Conservation (phyloP, 1,284 basidiomycete species). For the Coniferiporia weirii region DNA sequence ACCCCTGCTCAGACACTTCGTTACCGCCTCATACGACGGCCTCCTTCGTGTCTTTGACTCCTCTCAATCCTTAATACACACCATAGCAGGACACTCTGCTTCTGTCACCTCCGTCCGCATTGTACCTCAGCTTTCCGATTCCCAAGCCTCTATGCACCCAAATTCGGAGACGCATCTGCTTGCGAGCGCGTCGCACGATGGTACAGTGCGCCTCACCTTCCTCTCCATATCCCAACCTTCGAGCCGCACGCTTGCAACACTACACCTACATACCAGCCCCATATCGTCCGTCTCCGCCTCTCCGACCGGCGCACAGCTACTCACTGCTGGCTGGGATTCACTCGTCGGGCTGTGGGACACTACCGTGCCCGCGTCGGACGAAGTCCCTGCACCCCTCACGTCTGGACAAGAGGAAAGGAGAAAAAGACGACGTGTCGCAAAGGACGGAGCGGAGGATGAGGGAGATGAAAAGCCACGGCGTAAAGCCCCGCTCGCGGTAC, state of each 20-base stretch:
- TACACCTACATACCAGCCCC: conserved; percentile 73
- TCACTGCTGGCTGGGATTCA: conserved; percentile 78
- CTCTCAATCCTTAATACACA: conserved; percentile 50
- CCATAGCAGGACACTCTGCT: conserved; percentile 51
- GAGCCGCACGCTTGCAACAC: conserved; percentile 45
- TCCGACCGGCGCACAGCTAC: conserved; percentile 49
- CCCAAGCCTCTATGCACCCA: conserved; percentile 20
- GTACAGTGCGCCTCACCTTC: conserved; percentile 62
- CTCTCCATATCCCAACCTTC: conserved; percentile 34
- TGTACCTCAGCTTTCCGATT: conserved; percentile 36
- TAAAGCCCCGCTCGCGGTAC: conserved; percentile 61
- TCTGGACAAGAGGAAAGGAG: conserved; percentile 2
- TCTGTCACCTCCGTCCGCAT: conserved; percentile 72
- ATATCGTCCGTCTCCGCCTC: conserved; percentile 63
- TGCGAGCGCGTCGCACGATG: conserved; percentile 82
- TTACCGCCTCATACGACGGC: conserved; percentile 81
- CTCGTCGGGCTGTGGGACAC: conserved; percentile 78
- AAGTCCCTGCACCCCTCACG: conserved; percentile 37
- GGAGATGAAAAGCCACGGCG: conserved; percentile 33
- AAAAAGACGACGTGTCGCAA: conserved; percentile 20
- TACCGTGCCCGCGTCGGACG: conserved; percentile 54
- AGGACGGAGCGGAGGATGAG: conserved; percentile 17
- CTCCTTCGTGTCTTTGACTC: conserved; percentile 70
- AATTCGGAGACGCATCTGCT: conserved; percentile 45
- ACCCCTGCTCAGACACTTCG: conserved; percentile 49